phyloP scores from a whole-genome alignment of 2,329 filamentous ascomycete genomes.

The Emericellopsis cladophorae region DNA sequence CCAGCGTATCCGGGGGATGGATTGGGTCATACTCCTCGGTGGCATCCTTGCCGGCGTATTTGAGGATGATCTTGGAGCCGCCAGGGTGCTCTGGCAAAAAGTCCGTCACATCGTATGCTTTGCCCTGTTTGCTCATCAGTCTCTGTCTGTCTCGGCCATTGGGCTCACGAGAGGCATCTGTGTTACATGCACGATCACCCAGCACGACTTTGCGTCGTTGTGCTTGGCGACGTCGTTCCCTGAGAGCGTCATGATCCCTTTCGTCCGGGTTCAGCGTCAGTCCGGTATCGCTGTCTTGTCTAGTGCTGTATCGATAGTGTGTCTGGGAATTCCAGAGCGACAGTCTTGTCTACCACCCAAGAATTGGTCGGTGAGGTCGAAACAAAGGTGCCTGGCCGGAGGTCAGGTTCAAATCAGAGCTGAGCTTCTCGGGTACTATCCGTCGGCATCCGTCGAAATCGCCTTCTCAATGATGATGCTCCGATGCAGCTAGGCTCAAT shows the following conservation, averaged over 20 bases:
- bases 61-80: conserved; percentile 84
- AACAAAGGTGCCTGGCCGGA: too few species aligned
- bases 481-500: too few species aligned
- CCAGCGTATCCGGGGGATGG: conserved; percentile 74
- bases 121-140: conserved; percentile 35
- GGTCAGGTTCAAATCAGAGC: too few species aligned
- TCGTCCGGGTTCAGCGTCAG: conserved; percentile 3
- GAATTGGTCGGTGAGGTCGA: too few species aligned
- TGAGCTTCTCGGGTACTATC: too few species aligned
- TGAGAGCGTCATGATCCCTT: conserved; percentile 28
- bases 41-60: conserved; percentile 91
- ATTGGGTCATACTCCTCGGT: conserved; percentile 88
- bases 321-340: too few species aligned
- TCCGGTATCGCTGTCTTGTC: neutral
- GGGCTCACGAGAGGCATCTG: neutral
- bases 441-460: too few species aligned
- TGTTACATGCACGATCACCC: conserved; percentile 73
- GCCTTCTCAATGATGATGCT: too few species aligned
- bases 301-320: too few species aligned
- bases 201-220: conserved; percentile 72
- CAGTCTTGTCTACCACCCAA: too few species aligned
- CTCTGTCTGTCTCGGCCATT: neutral
- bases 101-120: conserved; percentile 82
- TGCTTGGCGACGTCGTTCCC: conserved; percentile 53
- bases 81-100: conserved; percentile 90